A percentile compares a stretch with the other conserved stretches of the same genome.
These are phyloP conservation scores for Rhizopogon vulgaris DNA, from an alignment of 768 basidiomycete genomes.

Conservation along the genomic window DNA sequence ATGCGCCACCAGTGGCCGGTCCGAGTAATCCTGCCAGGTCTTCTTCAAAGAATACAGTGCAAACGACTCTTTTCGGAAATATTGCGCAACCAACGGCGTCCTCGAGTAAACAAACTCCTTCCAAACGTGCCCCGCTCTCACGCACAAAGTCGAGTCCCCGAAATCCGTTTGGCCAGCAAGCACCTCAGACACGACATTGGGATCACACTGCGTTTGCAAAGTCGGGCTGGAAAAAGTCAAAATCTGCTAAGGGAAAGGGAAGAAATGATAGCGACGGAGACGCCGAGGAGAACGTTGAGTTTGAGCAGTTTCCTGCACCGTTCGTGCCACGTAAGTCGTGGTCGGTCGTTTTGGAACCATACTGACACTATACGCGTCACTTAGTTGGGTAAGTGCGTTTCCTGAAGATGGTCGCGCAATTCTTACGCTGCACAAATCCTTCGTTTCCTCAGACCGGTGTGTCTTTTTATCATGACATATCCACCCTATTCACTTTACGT, in stretches of 20 bases:
- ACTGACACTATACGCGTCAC: constrained; percentile 8
- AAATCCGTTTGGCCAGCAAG: constrained; percentile 46
- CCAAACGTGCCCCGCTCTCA: constrained; percentile 31
- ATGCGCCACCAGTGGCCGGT: constrained; percentile 35
- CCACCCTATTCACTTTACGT: constrained; percentile 1
- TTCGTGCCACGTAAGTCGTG: constrained; percentile 54
- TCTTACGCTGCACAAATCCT: background rate
- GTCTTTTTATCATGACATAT: constrained; percentile 2
- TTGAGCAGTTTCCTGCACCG: constrained; percentile 84
- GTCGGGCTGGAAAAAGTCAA: constrained; percentile 57
- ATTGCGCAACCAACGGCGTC: constrained; percentile 32
- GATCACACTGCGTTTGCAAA: constrained; percentile 86
- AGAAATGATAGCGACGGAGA: constrained; percentile 44
- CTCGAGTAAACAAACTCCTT: constrained; percentile 18
- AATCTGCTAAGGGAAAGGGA: constrained; percentile 45
- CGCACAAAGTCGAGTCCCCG: constrained; percentile 36
- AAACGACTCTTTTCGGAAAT: constrained; percentile 68
- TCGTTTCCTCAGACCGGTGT: constrained; percentile 25
- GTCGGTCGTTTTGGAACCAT: background rate
- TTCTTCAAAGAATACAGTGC: constrained; percentile 36
- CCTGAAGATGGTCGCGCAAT: background rate
- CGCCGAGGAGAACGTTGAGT: constrained; percentile 59
- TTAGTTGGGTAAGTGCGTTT: constrained; percentile 47
- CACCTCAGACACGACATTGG: constrained; percentile 78
- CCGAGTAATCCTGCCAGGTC: constrained; percentile 21